Evolutionary conservation across 225 moss, liverwort and hornwort species (phyloP).

Genomic region (Bryum argenteum): DNA sequence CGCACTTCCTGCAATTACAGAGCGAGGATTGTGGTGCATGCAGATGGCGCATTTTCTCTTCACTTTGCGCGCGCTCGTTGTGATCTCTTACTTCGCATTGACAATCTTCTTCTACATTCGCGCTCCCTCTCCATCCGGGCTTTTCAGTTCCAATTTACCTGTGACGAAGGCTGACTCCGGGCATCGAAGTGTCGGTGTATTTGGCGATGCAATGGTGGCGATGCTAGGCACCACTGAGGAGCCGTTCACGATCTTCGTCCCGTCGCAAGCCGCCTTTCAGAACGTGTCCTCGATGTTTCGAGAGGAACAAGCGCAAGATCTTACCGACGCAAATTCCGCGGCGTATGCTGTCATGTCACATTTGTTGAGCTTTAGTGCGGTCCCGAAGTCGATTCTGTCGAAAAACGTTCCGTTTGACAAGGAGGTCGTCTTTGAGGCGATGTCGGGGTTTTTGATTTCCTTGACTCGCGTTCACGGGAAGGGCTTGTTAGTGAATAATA

Average conservation of each 20-base stretch:
- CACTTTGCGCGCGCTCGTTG: slow-evolving; percentile 42
- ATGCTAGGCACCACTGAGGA: slow-evolving; percentile 60
- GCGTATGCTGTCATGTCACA: slow-evolving; percentile 63
- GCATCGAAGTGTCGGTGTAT: slow-evolving; percentile 45
- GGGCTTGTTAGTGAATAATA: slow-evolving; percentile 71
- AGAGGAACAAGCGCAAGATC: slow-evolving; percentile 22
- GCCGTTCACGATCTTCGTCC: slow-evolving; percentile 77
- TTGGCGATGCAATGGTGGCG: slow-evolving; percentile 61
- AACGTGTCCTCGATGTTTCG: slow-evolving; percentile 45
- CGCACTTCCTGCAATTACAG: neutral
- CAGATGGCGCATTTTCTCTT: slow-evolving; percentile 44
- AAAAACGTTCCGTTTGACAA: slow-evolving; percentile 38
- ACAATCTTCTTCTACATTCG: slow-evolving; percentile 46
- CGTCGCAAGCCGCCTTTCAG: slow-evolving; percentile 54
- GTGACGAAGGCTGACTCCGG: neutral
- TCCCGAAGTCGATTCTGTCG: slow-evolving; percentile 58
- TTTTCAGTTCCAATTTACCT: slow-evolving; percentile 17
- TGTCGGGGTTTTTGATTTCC: slow-evolving; percentile 67
- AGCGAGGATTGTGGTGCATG: neutral
- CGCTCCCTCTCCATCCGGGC: slow-evolving; percentile 46
- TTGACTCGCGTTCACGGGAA: slow-evolving; percentile 49
- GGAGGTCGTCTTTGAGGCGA: slow-evolving; percentile 57
- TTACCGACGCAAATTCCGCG: slow-evolving; percentile 30
- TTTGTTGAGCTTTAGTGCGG: slow-evolving; percentile 67
- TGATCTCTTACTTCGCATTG: slow-evolving; percentile 44